phyloP scores from a whole-genome alignment of 163 green algal genomes.

The Chlamydomonas reinhardtii region DNA sequence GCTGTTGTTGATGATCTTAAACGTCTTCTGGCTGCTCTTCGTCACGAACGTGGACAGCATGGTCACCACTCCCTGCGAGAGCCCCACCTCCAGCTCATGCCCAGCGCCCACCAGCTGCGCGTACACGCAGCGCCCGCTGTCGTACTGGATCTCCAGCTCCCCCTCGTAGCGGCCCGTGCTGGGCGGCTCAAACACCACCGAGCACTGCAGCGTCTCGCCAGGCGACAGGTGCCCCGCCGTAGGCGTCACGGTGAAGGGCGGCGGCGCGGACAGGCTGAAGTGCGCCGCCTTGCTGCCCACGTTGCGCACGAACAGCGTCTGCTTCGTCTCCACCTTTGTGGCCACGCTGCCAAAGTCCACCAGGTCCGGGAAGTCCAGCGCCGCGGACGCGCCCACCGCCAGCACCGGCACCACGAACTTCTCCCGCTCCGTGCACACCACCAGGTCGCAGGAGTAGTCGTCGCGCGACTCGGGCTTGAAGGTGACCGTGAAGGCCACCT shows the following conservation, averaged over 20 bases:
- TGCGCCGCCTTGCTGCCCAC: constrained; percentile 68
- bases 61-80: constrained; percentile 59
- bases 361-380: constrained; percentile 82
- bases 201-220: constrained; percentile 72
- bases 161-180: constrained; percentile 56
- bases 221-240: constrained; percentile 61
- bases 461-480: constrained; percentile 71
- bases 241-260: constrained; percentile 74
- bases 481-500: constrained; percentile 73
- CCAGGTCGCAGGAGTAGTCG: constrained; percentile 75
- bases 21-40: constrained; percentile 76
- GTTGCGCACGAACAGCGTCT: constrained; percentile 80
- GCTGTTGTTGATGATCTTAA: constrained; percentile 79
- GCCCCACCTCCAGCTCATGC: constrained; percentile 69
- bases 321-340: constrained; percentile 58
- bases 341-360: constrained; percentile 65
- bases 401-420: constrained; percentile 85
- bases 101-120: constrained; percentile 62
- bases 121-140: constrained; percentile 60
- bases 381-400: constrained; percentile 59
- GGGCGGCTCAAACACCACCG: constrained; percentile 60
- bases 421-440: constrained; percentile 87
- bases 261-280: constrained; percentile 70
- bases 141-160: constrained; percentile 78
- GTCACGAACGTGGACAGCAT: constrained; percentile 83